Base-by-base conservation (phyloP, 768 basidiomycete species). In the Boletus edulis region DNA sequence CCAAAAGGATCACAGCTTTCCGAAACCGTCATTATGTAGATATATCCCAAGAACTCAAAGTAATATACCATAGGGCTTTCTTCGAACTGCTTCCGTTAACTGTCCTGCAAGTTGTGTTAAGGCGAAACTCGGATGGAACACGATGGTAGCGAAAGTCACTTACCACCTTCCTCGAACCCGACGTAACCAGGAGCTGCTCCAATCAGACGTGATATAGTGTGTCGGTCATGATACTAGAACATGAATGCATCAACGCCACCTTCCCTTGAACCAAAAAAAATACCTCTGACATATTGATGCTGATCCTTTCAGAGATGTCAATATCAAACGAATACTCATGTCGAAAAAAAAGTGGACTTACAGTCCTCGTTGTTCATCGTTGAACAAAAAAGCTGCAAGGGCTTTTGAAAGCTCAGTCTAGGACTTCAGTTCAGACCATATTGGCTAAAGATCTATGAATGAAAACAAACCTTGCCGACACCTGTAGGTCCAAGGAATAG, bases 181-280 rank as follows among this genome's bases (percentile, higher is more conserved):
- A 97, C 86, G 64, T 94, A 96, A 4, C 95, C 95, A 9, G 95
- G 92, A 0, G 94, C 91, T 2, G 93, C 90, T 52, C 95, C 96
- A 49, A 98, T 92, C 22, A 98, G 75, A 5, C 94, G 80, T 0
- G 92, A 91, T 49, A 98, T 87, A 0, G 92, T 93, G 65, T 98
- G 92, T 51, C 94, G 83, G 60, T 95, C 94, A 48, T 92, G 90
- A 63, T 89, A 97, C 81, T 92, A 70, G n/a, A 47, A 37, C 37
- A 4, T 12, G 1, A 14, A 43, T 38, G 46, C 10, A 34, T 39
- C 34, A 40, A n/a, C 10, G 20, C n/a, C 18, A 29, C 3, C 4
- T 38, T 14, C 11, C 37, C 24, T 13, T 54, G 11, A 42, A 41
- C 17, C 17, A 32, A 22, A 22, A 47, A 27, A 13, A n/a, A 14